Evolutionary conservation across 768 basidiomycete genomes (phyloP).

Genomic region (Psilocybe cubensis): DNA sequence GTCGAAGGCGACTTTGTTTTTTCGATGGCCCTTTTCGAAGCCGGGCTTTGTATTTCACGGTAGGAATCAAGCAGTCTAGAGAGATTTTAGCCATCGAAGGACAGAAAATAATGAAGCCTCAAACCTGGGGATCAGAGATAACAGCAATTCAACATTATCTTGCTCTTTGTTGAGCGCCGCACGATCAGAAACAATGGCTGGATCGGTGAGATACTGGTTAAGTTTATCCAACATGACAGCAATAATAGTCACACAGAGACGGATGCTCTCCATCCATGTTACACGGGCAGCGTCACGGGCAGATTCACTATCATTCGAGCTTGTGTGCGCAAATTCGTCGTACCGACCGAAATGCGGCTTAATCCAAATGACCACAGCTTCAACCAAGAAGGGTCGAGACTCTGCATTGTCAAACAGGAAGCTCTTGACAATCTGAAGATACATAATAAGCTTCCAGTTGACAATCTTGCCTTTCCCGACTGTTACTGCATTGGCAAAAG

Average conservation of each 20-base stretch:
- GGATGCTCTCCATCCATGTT: conserved; percentile 86
- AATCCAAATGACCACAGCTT: conserved; percentile 90
- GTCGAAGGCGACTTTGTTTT: conserved; percentile 64
- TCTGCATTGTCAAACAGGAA: conserved; percentile 85
- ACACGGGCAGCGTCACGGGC: conserved; percentile 77
- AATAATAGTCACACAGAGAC: conserved; percentile 88
- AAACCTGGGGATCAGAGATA: conserved; percentile 84
- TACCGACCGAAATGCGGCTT: conserved; percentile 93
- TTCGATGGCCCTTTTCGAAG: conserved; percentile 71
- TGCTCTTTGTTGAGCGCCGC: conserved; percentile 76
- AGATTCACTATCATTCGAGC: conserved; percentile 66
- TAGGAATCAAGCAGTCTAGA: conserved; percentile 85
- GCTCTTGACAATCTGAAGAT: conserved; percentile 87
- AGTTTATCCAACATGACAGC: conserved; percentile 91
- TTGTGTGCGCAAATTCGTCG: conserved; percentile 75
- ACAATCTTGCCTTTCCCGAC: conserved; percentile 84
- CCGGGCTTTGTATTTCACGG: conserved; percentile 74
- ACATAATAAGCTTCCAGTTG: conserved; percentile 93
- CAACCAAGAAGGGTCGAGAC: conserved; percentile 79
- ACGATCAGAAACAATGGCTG: conserved; percentile 62
- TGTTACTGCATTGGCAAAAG: conserved; percentile 84
- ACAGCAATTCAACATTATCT: conserved; percentile 86
- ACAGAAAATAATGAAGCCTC: conserved; percentile 1
- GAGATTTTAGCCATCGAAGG: not conserved
- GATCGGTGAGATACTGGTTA: conserved; percentile 76